A percentile compares a stretch with the other conserved stretches of the same genome.
Evolutionary conservation across 305 asterid genomes (phyloP).

Genomic region (Fraxinus sp.): DNA sequence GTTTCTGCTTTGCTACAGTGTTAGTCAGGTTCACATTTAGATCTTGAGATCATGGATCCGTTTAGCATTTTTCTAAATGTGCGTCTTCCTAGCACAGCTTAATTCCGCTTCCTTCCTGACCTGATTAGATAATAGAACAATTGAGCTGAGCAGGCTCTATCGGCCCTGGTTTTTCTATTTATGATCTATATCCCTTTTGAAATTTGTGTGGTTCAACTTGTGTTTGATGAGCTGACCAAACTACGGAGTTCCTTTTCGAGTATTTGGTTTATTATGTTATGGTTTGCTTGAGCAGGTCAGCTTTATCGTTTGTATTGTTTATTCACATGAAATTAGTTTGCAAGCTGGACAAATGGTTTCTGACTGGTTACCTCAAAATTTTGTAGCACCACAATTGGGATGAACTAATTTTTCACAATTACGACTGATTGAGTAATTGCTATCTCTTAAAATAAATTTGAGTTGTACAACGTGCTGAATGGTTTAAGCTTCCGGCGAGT

Average conservation of each 20-base stretch:
- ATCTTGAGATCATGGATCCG: background rate
- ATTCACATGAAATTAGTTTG: background rate
- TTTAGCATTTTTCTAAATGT: background rate
- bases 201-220: background rate
- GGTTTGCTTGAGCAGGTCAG: background rate
- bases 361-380: background rate
- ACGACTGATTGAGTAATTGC: no score
- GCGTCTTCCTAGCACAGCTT: background rate
- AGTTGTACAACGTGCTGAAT: background rate
- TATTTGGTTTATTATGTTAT: background rate
- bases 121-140: background rate
- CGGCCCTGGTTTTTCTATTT: background rate
- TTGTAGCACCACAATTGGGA: background rate
- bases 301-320: background rate
- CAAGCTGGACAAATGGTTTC: background rate
- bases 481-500: no score
- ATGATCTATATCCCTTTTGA: background rate
- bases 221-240: background rate
- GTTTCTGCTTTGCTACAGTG: slow-evolving; percentile 9
- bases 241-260: background rate
- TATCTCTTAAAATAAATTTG: background rate
- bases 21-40: background rate
- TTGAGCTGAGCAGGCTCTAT: background rate
- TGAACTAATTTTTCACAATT: background rate
- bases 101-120: background rate